Evolutionary conservation across 257 asterid genomes (phyloP).

Genomic region (Cinchona pubescens): DNA sequence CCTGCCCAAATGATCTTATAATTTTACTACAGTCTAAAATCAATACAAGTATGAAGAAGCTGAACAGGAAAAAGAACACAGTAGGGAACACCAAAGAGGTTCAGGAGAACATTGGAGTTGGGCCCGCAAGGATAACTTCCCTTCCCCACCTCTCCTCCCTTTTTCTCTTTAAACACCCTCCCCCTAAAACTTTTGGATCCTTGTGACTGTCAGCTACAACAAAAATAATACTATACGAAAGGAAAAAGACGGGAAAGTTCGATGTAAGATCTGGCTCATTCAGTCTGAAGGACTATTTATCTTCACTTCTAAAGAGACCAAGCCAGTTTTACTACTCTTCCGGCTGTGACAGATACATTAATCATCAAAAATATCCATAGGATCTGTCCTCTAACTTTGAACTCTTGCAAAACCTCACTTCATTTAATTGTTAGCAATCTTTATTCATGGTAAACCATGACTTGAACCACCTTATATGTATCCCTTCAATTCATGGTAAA

Average conservation of each 20-base stretch:
- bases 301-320: not conserved
- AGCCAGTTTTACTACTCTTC: not conserved
- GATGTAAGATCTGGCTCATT: not conserved
- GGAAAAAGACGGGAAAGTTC: not conserved
- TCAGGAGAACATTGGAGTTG: not conserved
- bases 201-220: not conserved
- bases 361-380: not conserved
- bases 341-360: not conserved
- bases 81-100: not conserved
- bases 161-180: not conserved
- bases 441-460: too few relatives aligned
- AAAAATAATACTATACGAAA: not conserved
- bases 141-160: not conserved
- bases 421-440: not conserved
- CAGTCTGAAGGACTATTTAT: not conserved
- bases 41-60: not conserved
- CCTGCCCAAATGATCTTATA: conserved; percentile 35
- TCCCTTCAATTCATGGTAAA: too few relatives aligned
- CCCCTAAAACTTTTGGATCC: not conserved
- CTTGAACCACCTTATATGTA: not conserved
- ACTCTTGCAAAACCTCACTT: not conserved
- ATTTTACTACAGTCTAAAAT: conserved; percentile 10
- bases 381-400: not conserved
- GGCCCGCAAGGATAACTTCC: not conserved
- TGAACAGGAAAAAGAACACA: not conserved